Base-by-base conservation (phyloP, 176 grass and related monocot species). In the Eleusine indica region DNA sequence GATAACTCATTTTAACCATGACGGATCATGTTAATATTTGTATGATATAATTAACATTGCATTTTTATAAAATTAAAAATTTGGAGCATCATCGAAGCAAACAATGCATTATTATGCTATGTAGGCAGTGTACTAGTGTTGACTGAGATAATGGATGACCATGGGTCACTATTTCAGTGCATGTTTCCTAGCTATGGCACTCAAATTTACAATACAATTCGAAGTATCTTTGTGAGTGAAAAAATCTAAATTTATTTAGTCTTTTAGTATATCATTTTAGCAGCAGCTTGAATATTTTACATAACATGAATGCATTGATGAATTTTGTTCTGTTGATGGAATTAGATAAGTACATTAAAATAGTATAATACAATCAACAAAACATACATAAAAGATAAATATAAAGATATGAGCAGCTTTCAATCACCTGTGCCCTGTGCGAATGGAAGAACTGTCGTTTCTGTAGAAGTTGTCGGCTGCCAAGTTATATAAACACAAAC, bases 401-500 rank as follows among this genome's bases (percentile, higher is more conserved):
- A 4, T 17, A 63, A 77, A 82, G 15, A 69, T 67, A 21, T 40
- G 41, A 69, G 57, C 6, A 4, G 32, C 43, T 39, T 71, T 68
- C 51, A 76, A 70, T 86, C 77, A 99, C 96, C 87, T 99, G 96
- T 83, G 93, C 91, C 72, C 93, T 95, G 83, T 99, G 96, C 74
- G 96, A 99, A 70, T 99, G 96, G 66, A 99, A 96, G 69, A 99
- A 99, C 73, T 99, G 93, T 14, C 91, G 91, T 73, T 94, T 99
- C 77, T 96, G 96, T 37, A 99, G 83, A 71, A 99, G 91, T 87
- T 90, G 89, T 2, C 91, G 93, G 83, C 96, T 99, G 87, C 75
- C 17, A 90, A 68, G 85, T 61, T 84, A 89, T 66, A 87, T 14
- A 87, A 56, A 69, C 41, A 86, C 25, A 70, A 52, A 74, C 12